Evolutionary conservation across 208 protist genomes (phyloP), one percentile per base, ranked within the genome.

Genomic region (Wallacemonas rigidus): DNA sequence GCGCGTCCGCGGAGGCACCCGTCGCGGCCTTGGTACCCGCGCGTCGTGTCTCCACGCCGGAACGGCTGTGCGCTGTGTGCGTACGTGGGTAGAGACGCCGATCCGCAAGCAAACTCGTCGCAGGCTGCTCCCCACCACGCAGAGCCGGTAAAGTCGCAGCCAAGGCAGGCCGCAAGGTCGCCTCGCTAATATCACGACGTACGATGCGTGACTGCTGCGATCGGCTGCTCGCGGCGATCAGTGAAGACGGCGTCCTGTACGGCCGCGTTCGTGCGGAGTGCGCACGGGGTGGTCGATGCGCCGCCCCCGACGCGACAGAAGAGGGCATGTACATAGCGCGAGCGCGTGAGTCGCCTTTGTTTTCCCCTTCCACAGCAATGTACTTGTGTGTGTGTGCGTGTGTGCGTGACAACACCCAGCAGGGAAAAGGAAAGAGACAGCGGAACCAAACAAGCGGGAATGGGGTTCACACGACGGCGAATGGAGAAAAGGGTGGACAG

Each of bases 71-170:
- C 26, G 26, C 26, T 26, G 26, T 26, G 45, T 14, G 45, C 45
- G 45, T 12, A 12, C 45, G 45, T 50, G 45, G 8, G 45, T 50
- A 12, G 45, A 50, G 45, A 50, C 82, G 81, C 26, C 26, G 26
- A 26, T 26, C 26, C 26, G 26, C 26, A 26, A 26, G 26, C 26
- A 0, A 26, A 26, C 26, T 26, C 26, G 26, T 26, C 26, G 26
- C 26, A 26, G 26, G 26, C 26, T 26, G 26, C 26, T 26, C 26
- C 26, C 26, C 26, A 2, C 36, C 17, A 7, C n/a, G 12, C 8
- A 63, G 57, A 7, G 39, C 43, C 14, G 60, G 60, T 3, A 65
- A 41, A 3, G 60, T 65, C 4, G 60, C 60, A 15, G 60, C 60
- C 14, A 65, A 48, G 11, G 60, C 60, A 3, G 60, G 60, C 40